Evolutionary conservation across 352 stramenopile species (phyloP).

Genomic region (Globisporangium emineosum): DNA sequence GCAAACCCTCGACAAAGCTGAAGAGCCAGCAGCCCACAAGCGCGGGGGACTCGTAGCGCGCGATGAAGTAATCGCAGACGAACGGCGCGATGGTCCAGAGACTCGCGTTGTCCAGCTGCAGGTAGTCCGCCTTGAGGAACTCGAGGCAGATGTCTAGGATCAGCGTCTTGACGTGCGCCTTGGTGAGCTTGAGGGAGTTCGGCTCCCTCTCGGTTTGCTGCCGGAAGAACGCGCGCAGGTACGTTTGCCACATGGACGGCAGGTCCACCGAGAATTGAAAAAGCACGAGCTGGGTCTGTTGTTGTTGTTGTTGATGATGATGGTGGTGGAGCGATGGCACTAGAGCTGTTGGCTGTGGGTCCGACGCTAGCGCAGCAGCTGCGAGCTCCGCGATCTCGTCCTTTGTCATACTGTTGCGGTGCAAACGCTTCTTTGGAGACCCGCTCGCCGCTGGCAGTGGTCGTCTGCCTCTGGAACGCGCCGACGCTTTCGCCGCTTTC

Average conservation of each 20-base stretch:
- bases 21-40: constrained; percentile 55
- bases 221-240: constrained; percentile 25
- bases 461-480: constrained; percentile 2
- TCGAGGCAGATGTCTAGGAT: constrained; percentile 74
- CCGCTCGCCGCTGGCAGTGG: background rate
- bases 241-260: constrained; percentile 37
- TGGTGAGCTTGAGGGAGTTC: constrained; percentile 17
- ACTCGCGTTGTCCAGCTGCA: constrained; percentile 51
- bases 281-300: constrained; percentile 1
- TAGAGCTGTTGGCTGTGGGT: background rate
- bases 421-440: constrained; percentile 18
- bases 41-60: constrained; percentile 41
- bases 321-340: background rate
- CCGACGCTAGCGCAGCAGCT: background rate
- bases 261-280: constrained; percentile 17
- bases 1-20: constrained; percentile 43
- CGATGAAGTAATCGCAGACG: constrained; percentile 68
- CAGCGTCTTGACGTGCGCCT: constrained; percentile 39
- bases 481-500: constrained; percentile 5
- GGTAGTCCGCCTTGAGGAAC: constrained; percentile 64
- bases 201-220: constrained; percentile 9
- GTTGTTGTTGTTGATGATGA: background rate
- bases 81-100: constrained; percentile 59
- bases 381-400: constrained; percentile 18
- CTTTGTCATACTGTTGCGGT: constrained; percentile 17